These are phyloP conservation scores for Ustilago shanxiensis DNA, from an alignment of 1,284 basidiomycete genomes.

Conservation along the genomic window DNA sequence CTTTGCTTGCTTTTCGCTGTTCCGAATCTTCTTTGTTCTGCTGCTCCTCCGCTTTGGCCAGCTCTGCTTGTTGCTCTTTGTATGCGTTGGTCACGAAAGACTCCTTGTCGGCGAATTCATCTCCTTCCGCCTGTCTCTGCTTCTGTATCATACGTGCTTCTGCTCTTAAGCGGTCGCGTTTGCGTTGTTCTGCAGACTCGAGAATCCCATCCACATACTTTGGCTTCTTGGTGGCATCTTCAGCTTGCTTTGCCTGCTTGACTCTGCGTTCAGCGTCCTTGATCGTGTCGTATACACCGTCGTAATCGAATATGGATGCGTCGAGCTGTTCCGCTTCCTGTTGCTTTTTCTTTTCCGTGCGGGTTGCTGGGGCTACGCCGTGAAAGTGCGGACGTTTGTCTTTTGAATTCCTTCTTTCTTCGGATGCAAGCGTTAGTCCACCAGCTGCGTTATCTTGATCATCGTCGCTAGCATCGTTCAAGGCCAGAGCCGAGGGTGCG, in stretches of 20 bases:
- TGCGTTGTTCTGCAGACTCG: constrained; percentile 84
- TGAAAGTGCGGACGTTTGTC: constrained; percentile 5
- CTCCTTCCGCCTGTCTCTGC: constrained; percentile 92
- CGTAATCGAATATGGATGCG: constrained; percentile 90
- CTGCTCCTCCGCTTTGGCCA: constrained; percentile 79
- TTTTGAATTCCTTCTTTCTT: constrained; percentile 4
- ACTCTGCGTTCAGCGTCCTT: constrained; percentile 83
- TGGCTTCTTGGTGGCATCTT: constrained; percentile 77
- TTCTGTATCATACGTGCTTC: constrained; percentile 98
- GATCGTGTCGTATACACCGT: constrained; percentile 95
- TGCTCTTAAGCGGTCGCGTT: constrained; percentile 88
- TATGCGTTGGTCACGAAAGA: constrained; percentile 97
- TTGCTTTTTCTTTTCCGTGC: constrained; percentile 48
- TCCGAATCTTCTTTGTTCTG: constrained; percentile 85
- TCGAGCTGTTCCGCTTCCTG: constrained; percentile 82
- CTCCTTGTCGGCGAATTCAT: constrained; percentile 94
- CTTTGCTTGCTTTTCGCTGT: constrained; percentile 83
- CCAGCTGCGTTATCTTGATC: constrained; percentile 21
- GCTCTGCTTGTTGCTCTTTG: constrained; percentile 94
- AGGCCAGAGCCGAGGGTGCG: constrained; percentile 31
- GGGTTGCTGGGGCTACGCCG: constrained; percentile 35
- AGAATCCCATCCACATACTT: constrained; percentile 91
- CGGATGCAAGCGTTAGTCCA: neutral
- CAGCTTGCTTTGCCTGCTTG: constrained; percentile 75
- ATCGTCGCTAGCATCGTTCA: constrained; percentile 49